phyloP scores from a whole-genome alignment of 257 asterid genomes.

The Coffea canephora region DNA sequence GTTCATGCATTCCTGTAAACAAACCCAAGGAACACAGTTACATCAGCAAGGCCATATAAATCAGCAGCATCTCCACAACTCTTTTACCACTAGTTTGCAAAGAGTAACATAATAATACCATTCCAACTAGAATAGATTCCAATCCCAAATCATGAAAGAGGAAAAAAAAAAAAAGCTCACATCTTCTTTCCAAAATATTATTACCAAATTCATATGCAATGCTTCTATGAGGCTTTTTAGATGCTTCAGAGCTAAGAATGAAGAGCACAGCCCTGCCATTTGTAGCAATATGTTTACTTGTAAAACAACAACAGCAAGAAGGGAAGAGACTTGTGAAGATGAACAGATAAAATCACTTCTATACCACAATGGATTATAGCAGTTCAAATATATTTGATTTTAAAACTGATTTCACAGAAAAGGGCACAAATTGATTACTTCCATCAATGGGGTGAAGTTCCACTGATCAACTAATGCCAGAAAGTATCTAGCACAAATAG shows the following conservation, averaged over 20 bases:
- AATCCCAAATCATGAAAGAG: neutral
- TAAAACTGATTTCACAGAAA: neutral
- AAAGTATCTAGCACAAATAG: no score
- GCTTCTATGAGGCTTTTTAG: neutral
- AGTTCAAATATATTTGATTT: neutral
- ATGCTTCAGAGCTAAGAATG: neutral
- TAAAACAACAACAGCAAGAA: neutral
- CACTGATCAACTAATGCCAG: no score
- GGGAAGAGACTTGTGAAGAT: neutral
- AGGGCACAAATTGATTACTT: no score
- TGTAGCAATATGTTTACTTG: neutral
- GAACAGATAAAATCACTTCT: neutral
- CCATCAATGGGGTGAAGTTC: neutral
- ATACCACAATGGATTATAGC: neutral
- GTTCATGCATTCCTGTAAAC: slow-evolving; percentile 87
- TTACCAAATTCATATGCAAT: neutral
- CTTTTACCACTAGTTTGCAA: neutral
- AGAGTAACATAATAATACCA: neutral
- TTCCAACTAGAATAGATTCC: neutral
- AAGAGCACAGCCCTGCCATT: neutral
- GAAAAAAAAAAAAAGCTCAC: neutral
- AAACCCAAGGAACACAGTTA: neutral
- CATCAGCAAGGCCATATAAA: neutral
- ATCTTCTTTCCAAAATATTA: neutral
- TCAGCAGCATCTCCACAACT: neutral